Base-by-base conservation (phyloP, 202 grass and related monocot species). In the Hordeum pubiflorum region DNA sequence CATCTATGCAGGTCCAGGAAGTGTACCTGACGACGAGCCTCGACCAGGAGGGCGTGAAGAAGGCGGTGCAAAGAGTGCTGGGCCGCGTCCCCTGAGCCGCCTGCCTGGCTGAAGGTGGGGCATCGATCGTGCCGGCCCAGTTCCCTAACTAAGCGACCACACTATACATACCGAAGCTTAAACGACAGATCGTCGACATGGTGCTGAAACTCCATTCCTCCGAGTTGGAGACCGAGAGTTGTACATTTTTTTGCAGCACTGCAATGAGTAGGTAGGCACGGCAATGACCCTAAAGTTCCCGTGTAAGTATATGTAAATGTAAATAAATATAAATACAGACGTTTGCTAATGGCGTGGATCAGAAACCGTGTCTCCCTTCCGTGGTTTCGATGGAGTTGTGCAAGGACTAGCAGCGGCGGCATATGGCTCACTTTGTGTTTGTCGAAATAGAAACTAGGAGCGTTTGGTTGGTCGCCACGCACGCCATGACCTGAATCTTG, bases 1-100 rank as follows among this genome's bases (percentile, higher is more conserved):
- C 88, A 95, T 50, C 0, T 17, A 50, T 50, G 50, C 50, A 54
- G 96, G 90, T 98, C 44, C 96, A 95, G 75, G 96, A 98, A 85
- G 89, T 98, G 15, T 95, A 95, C 76, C 88, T 98, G 88, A 98
- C 90, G 10, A 95, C 90, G 21, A 91, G 86, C 69, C 90, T 98
- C 12, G 90, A 95, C 13, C 92, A 93, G 78, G 96, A 98, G 63
- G 89, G 71, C 32, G 83, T 98, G 90, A 98, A 98, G 85, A 90
- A 83, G 60, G 92, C 90, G 39, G 90, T 98, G 21, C 92, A 93
- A 84, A 81, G 81, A 79, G 93, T 98, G 17, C 62, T 98, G 72
- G 90, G 85, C 5, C 86, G 95, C 72, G 88, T 98, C 81, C 95
- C 92, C 75, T 97, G 91, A 94, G 26, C 7, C 20, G 26, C 7